These are phyloP conservation scores for Arthroderma sp. DNA, from an alignment of 2,329 filamentous ascomycete genomes.

Conservation along the genomic window DNA sequence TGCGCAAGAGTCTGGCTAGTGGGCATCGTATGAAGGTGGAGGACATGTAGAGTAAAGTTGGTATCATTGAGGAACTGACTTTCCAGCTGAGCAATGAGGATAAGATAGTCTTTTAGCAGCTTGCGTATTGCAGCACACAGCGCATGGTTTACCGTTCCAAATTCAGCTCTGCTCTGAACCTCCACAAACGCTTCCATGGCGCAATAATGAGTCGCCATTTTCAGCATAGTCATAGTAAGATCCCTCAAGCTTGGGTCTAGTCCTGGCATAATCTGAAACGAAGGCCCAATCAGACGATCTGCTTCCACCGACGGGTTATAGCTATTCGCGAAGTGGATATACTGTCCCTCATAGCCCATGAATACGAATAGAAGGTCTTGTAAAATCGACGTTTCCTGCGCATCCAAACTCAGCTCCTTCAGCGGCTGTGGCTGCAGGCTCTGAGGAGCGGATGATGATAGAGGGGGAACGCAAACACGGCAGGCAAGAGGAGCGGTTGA, in stretches of 20 bases:
- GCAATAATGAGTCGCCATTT: constrained; percentile 85
- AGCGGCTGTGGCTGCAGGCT: constrained; percentile 56
- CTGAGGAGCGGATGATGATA: constrained; percentile 54
- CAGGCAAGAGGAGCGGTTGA: constrained; percentile 60
- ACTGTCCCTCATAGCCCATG: constrained; percentile 98
- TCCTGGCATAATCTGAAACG: constrained; percentile 65
- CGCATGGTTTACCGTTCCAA: constrained; percentile 88
- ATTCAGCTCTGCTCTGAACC: constrained; percentile 83
- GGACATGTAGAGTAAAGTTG: constrained; percentile 79
- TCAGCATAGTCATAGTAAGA: constrained; percentile 75
- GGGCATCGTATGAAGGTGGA: constrained; percentile 81
- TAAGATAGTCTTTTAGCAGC: constrained; percentile 81
- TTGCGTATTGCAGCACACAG: constrained; percentile 90
- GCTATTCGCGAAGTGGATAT: constrained; percentile 70
- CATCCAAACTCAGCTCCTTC: constrained; percentile 58
- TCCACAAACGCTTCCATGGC: constrained; percentile 89
- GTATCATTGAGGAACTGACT: constrained; percentile 82
- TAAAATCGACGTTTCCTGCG: constrained; percentile 74
- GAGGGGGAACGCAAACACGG: constrained; percentile 48
- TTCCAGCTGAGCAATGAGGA: constrained; percentile 85
- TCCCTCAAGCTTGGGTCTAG: constrained; percentile 86
- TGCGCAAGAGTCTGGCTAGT: constrained; percentile 87
- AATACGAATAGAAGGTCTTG: constrained; percentile 90
- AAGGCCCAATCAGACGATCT: constrained; percentile 69
- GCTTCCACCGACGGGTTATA: constrained; percentile 80